phyloP scores from a whole-genome alignment of 345 rosid species.

The Firmiana major region DNA sequence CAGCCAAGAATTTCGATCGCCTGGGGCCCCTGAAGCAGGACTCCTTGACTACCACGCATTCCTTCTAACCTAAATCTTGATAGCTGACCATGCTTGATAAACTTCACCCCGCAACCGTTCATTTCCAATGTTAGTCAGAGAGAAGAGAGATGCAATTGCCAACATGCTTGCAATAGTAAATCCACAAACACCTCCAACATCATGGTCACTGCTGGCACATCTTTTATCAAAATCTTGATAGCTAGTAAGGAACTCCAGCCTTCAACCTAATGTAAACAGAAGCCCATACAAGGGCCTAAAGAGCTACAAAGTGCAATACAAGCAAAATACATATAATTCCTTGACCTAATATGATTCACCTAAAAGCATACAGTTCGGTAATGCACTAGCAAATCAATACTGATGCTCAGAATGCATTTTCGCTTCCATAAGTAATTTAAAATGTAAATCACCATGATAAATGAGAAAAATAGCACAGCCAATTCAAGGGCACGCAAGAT shows the following conservation, averaged over 20 bases:
- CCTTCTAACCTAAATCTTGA: neutral
- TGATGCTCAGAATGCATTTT: neutral
- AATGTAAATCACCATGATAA: no score
- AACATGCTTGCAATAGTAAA: neutral
- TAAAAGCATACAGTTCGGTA: neutral
- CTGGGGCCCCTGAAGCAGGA: neutral
- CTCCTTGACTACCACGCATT: fast-evolving
- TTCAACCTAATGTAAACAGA: neutral
- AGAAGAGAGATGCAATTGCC: neutral
- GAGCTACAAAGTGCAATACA: slow-evolving; percentile 10
- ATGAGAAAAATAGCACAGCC: no score
- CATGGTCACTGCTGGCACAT: neutral
- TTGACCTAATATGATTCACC: neutral
- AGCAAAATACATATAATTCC: neutral
- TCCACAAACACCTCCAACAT: neutral
- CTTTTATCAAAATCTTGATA: neutral
- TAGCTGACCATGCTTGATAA: neutral
- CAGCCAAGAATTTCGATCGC: neutral
- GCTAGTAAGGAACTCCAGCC: neutral
- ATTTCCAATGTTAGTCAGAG: neutral
- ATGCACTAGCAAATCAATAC: neutral
- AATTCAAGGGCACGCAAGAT: neutral
- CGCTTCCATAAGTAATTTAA: neutral
- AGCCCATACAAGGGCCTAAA: slow-evolving; percentile 14
- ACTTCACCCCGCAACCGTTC: neutral